These are phyloP conservation scores for Phytophthora fragariae DNA, from an alignment of 352 stramenopile genomes.

Conservation along the genomic window DNA sequence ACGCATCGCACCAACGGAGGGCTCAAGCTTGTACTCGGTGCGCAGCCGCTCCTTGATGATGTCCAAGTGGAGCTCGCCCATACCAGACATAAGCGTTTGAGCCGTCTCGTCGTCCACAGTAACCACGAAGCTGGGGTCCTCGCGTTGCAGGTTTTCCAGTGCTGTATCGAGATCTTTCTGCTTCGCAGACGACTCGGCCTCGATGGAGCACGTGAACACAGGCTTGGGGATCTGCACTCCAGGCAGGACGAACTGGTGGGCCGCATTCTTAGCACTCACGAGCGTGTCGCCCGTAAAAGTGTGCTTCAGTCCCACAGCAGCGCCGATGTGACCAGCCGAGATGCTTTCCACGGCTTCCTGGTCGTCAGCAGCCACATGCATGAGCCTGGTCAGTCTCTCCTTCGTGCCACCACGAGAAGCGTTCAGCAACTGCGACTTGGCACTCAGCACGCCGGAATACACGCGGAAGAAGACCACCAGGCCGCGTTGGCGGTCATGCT, in stretches of 20 bases:
- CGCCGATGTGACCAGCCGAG: conserved; percentile 92
- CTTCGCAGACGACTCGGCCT: conserved; percentile 87
- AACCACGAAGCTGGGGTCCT: conserved; percentile 98
- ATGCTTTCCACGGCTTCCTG: conserved; percentile 88
- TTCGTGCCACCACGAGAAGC: conserved; percentile 62
- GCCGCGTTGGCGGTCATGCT: conserved; percentile 79
- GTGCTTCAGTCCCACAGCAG: conserved; percentile 92
- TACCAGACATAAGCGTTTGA: conserved; percentile 98
- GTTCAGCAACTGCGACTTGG: conserved; percentile 85
- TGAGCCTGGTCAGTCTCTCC: conserved; percentile 74
- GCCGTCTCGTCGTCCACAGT: conserved; percentile 96
- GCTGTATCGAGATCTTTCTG: conserved; percentile 90
- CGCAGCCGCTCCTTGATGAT: conserved; percentile 92
- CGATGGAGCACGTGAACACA: conserved; percentile 93
- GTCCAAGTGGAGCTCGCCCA: conserved; percentile 96
- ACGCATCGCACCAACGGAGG: conserved; percentile 86
- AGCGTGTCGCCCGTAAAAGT: conserved; percentile 95
- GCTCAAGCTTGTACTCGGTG: conserved; percentile 90
- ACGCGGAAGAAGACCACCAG: conserved; percentile 94
- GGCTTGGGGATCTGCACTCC: conserved; percentile 79
- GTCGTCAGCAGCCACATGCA: conserved; percentile 92
- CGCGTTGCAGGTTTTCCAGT: conserved; percentile 76
- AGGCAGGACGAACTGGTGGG: conserved; percentile 53
- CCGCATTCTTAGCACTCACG: conserved; percentile 73
- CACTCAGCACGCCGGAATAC: conserved; percentile 91